Conservation (phyloP, 1,284 basidiomycete genomes). For the Trichosporon sp. region DNA sequence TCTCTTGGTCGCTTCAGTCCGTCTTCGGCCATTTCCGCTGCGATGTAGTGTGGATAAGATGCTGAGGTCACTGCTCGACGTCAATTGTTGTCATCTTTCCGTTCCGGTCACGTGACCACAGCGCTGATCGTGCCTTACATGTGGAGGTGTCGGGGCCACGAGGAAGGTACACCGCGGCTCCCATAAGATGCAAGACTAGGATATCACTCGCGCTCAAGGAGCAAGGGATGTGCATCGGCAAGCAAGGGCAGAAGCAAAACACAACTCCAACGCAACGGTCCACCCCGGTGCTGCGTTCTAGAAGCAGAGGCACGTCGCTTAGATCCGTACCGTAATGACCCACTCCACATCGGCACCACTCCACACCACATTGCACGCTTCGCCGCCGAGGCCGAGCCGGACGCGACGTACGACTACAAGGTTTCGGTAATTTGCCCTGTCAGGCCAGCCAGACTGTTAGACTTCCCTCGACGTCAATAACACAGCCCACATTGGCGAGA, state of each 20-base stretch:
- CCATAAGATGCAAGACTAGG: background rate
- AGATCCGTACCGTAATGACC: background rate
- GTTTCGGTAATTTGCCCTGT: background rate
- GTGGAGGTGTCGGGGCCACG: background rate
- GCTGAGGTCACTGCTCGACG: background rate
- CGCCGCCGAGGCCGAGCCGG: background rate
- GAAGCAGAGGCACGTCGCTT: background rate
- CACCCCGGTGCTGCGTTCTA: background rate
- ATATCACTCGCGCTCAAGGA: background rate
- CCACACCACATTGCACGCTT: background rate
- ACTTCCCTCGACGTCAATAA: background rate
- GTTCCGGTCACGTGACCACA: background rate
- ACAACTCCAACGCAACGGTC: background rate
- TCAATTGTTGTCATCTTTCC: background rate
- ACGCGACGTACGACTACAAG: background rate
- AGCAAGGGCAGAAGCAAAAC: background rate
- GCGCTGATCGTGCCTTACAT: background rate
- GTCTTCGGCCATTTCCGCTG: constrained; percentile 1
- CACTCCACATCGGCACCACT: background rate
- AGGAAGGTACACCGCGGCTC: background rate
- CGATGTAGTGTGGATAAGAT: background rate
- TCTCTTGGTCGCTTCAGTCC: constrained; percentile 32
- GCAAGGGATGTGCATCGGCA: background rate
- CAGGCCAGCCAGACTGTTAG: background rate
- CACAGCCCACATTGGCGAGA: background rate